These are phyloP conservation scores for Corynascus novoguineensis DNA, from an alignment of 495 filamentous ascomycete species.

Conservation along the genomic window DNA sequence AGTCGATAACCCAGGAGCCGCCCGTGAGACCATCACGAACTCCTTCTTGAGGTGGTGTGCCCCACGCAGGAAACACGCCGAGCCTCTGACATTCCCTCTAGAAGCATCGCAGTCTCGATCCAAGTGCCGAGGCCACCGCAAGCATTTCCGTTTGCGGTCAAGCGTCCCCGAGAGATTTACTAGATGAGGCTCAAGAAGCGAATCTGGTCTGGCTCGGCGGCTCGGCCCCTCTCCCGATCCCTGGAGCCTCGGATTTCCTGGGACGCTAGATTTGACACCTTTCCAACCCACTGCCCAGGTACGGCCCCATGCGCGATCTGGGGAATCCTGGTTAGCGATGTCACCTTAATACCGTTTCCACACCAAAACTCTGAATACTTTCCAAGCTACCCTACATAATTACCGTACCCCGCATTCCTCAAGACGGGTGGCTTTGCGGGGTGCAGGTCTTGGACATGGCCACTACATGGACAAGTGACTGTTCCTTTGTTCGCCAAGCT, in stretches of 20 bases:
- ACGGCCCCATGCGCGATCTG: not conserved
- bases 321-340: not conserved
- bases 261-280: not conserved
- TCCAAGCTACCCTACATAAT: no score
- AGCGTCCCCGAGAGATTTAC: not conserved
- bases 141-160: slow-evolving; percentile 3
- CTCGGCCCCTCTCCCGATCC: not conserved
- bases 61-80: not conserved
- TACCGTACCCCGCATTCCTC: not conserved
- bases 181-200: not conserved
- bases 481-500: not conserved
- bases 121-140: slow-evolving; percentile 10
- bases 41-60: not conserved
- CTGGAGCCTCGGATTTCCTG: not conserved
- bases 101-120: not conserved
- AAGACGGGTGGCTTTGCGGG: not conserved
- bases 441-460: not conserved
- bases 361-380: not conserved
- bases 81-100: not conserved
- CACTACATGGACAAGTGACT: not conserved
- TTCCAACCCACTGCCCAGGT: not conserved
- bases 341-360: not conserved
- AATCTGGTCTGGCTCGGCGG: slow-evolving; percentile 2
- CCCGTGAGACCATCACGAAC: not conserved
- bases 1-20: not conserved